Base-by-base conservation (phyloP, 768 basidiomycete genomes). In the Auriscalpium orientale region DNA sequence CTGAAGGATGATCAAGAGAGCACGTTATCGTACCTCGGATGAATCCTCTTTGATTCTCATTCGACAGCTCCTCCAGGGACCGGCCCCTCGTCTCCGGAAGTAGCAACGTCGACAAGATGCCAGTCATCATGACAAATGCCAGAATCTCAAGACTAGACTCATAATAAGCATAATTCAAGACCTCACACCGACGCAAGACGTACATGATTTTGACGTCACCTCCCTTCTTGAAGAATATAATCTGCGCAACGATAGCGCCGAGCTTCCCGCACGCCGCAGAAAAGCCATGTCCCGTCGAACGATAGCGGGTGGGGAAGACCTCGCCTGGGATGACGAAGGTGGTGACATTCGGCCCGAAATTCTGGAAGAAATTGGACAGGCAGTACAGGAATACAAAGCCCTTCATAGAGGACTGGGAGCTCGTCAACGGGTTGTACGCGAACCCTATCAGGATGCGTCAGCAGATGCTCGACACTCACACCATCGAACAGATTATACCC, bases 271-370 rank as follows among this genome's bases (percentile, higher is more conserved):
- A 67, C 1, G 76, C 77, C 10, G 76, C 76, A 5, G 73, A 71
- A 58, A 78, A 67, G n/a, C 76, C 76, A 61, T 77, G 74, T 4
- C 72, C 75, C 4, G 73, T 72, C 6, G 72, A 67, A 8, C 77
- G 70, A 64, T 76, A 75, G 20, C 75, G 70, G 4, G 76, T 78
- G 3, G 76, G 76, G 66, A 75, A 77, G 51, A 68, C 69, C 57
- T 78, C 76, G 18, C 73, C 72, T 33, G 76, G 75, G 34, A 75
- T 62, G 61, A 77, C 70, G 65, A 76, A 76, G 28, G 73, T 75
- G 3, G 74, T 75, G 16, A 71, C 72, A 57, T 74, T 75, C 18
- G 74, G 72, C 8, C 75, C 74, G 55, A 76, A 76, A 63, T 76
- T 76, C 65, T 74, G 71, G 68, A 74, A 73, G 64, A 74, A 71